Evolutionary conservation across 176 grass and related monocot genomes (phyloP).

Genomic region (Dactylis glomerata): DNA sequence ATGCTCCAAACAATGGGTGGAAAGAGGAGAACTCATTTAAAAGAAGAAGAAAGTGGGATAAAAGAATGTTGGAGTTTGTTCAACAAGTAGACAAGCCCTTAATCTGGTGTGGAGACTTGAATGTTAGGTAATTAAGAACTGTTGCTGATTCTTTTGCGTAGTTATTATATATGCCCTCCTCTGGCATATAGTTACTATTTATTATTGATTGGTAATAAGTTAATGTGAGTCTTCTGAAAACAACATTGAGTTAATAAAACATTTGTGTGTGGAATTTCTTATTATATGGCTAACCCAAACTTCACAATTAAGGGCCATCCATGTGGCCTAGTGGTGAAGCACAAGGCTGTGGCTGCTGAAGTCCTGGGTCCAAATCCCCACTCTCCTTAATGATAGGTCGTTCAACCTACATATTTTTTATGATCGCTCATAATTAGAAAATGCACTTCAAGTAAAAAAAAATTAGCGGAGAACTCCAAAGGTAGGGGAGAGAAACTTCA

Average conservation of each 20-base stretch:
- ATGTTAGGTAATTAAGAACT: constrained; percentile 69
- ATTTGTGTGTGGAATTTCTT: not conserved
- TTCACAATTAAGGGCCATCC: not conserved
- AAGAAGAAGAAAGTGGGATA: constrained; percentile 97
- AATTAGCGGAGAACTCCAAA: not conserved
- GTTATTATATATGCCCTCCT: not conserved
- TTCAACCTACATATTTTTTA: not conserved
- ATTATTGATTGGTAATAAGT: not conserved
- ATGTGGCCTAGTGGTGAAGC: not conserved
- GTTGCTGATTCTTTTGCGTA: not conserved
- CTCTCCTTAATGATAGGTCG: constrained; percentile 8
- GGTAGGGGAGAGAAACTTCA: not conserved
- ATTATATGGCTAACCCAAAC: not conserved
- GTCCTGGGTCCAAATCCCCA: not conserved
- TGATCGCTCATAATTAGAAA: not conserved
- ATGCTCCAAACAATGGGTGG: constrained; percentile 98
- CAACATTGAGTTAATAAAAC: not conserved
- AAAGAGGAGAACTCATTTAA: constrained; percentile 96
- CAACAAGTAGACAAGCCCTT: constrained; percentile 72
- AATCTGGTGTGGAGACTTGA: constrained; percentile 95
- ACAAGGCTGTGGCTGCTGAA: not conserved
- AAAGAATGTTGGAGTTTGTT: constrained; percentile 92
- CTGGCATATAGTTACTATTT: not conserved
- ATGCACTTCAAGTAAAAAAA: not conserved
- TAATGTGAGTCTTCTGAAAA: constrained; percentile 4